Percentiles rank a stretch among this genome's conserved stretches.
These are phyloP conservation scores for Schizochytrium sp. DNA, from an alignment of 108 stramenopile genomes.

Conservation along the genomic window DNA sequence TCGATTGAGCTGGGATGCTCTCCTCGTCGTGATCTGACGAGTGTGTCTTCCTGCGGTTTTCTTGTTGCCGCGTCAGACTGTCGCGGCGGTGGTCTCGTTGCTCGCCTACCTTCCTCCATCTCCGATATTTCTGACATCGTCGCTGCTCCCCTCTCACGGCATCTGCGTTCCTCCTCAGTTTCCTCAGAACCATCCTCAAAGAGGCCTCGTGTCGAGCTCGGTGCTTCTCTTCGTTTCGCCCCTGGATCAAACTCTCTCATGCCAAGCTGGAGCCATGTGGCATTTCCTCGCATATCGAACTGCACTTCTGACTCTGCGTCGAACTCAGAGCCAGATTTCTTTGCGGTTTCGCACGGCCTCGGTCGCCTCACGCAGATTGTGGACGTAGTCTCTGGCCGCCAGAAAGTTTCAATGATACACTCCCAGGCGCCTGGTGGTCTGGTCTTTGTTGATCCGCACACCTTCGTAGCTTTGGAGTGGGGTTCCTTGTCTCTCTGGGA, in stretches of 20 bases:
- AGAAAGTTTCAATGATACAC: background rate
- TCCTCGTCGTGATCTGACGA: background rate
- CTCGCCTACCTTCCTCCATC: background rate
- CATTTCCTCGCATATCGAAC: background rate
- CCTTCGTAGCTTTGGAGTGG: background rate
- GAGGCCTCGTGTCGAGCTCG: background rate
- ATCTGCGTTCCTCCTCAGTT: background rate
- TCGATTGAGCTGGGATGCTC: background rate
- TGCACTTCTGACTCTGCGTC: background rate
- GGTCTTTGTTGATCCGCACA: background rate
- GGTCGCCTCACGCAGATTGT: background rate
- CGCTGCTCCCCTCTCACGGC: background rate
- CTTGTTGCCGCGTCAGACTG: background rate
- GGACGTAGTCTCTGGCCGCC: background rate
- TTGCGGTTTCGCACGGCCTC: background rate
- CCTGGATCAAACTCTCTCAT: background rate
- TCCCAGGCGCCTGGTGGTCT: background rate
- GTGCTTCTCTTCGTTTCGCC: background rate
- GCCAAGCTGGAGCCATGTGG: slow-evolving; percentile 10
- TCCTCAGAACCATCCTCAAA: background rate
- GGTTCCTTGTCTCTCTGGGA: background rate
- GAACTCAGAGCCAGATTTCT: background rate
- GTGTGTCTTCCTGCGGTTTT: background rate
- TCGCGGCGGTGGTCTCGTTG: background rate
- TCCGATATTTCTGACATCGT: background rate